phyloP scores from a whole-genome alignment of 2,329 filamentous ascomycete species.

The Emergomyces orientalis region DNA sequence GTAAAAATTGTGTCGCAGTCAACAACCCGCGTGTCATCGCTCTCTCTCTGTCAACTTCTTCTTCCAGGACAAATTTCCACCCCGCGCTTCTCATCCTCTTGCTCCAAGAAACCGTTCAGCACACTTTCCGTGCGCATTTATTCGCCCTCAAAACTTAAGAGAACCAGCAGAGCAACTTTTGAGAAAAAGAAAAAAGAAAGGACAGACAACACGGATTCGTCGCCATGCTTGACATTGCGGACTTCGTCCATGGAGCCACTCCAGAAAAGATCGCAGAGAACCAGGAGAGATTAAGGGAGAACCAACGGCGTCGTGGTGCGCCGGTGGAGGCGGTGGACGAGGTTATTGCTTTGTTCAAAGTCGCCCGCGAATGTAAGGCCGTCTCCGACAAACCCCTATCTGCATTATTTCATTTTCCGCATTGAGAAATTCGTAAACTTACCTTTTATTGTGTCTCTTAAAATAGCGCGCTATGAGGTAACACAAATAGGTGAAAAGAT shows the following conservation, averaged over 20 bases:
- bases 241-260: constrained; percentile 83
- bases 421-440: constrained; percentile 1
- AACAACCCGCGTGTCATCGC: background rate
- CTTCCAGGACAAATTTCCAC: background rate
- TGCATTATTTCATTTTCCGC: background rate
- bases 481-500: constrained; percentile 76
- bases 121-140: background rate
- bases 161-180: background rate
- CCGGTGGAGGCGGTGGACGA: constrained; percentile 80
- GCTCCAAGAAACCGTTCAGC: background rate
- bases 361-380: constrained; percentile 60
- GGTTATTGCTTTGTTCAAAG: constrained; percentile 77
- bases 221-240: constrained; percentile 65
- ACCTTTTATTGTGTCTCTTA: constrained; percentile 11
- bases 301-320: constrained; percentile 72
- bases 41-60: background rate
- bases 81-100: background rate
- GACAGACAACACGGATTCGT: background rate
- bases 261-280: constrained; percentile 86
- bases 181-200: background rate
- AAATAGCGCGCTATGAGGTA: constrained; percentile 59
- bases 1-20: background rate
- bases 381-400: background rate
- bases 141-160: background rate
- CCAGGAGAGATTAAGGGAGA: constrained; percentile 60